Evolutionary conservation across 108 stramenopile species (phyloP).

Genomic region (Mediolabrus comicus): DNA sequence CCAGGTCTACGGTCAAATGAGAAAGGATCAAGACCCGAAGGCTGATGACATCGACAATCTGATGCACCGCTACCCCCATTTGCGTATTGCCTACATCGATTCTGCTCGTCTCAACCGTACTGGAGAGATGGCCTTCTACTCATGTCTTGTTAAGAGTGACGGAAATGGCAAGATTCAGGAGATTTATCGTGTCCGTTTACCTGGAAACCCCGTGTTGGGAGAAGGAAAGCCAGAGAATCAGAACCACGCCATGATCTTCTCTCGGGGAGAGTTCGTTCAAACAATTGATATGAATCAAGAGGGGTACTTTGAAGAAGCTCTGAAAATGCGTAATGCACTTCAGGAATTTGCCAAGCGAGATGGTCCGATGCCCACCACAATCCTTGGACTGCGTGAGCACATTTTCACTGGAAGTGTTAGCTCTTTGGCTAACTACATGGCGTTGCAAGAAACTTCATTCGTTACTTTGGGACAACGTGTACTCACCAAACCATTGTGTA

Average conservation of each 20-base stretch:
- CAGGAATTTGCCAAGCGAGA: conserved; percentile 94
- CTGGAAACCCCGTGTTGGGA: conserved; percentile 96
- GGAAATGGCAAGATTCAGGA: conserved; percentile 83
- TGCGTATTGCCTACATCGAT: conserved; percentile 98
- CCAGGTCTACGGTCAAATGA: conserved; percentile 97
- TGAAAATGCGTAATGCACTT: conserved; percentile 97
- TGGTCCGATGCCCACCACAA: conserved; percentile 88
- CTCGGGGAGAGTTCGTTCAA: conserved; percentile 94
- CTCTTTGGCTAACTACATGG: conserved; percentile 99
- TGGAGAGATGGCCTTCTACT: conserved; percentile 83
- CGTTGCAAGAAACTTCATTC: conserved; percentile 96
- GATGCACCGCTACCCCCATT: conserved; percentile 91
- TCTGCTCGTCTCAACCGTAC: conserved; percentile 82
- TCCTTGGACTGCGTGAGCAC: conserved; percentile 96
- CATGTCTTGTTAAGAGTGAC: conserved; percentile 91
- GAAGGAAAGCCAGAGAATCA: conserved; percentile 99
- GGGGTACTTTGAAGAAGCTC: conserved; percentile 97
- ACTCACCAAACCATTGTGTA: conserved; percentile 89
- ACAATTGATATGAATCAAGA: conserved; percentile 99
- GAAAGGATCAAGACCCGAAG: conserved; percentile 93
- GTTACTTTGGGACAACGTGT: conserved; percentile 97
- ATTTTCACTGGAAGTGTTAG: conserved; percentile 98
- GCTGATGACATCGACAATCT: conserved; percentile 96
- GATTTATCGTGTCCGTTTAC: conserved; percentile 93
- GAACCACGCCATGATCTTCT: conserved; percentile 98